These are phyloP conservation scores for Penicillium frequentans DNA, from an alignment of 2,329 filamentous ascomycete species.

Conservation along the genomic window DNA sequence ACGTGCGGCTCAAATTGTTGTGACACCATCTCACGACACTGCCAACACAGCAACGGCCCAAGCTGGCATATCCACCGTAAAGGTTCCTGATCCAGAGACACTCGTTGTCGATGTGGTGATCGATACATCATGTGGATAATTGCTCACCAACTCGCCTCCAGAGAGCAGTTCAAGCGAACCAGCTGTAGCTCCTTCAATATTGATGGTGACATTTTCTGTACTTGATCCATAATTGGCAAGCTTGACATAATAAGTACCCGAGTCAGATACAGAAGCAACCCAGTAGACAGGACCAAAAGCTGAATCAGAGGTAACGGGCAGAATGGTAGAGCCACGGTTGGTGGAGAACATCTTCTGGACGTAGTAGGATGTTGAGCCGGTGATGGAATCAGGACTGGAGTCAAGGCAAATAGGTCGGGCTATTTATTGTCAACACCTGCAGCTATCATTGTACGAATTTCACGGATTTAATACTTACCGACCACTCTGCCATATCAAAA, in stretches of 20 bases:
- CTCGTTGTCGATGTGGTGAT: neutral
- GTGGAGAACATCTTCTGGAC: neutral
- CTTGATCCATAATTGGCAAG: neutral
- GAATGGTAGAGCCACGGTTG: neutral
- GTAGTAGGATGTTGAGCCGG: neutral
- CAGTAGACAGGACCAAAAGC: neutral
- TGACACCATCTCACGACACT: neutral
- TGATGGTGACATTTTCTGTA: neutral
- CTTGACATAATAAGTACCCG: neutral
- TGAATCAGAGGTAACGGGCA: neutral
- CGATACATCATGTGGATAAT: neutral
- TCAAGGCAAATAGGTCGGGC: neutral
- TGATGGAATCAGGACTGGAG: neutral
- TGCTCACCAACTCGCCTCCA: neutral
- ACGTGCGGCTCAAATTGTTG: neutral
- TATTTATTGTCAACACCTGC: neutral
- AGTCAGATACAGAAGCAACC: neutral
- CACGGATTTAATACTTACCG: slow-evolving; percentile 8
- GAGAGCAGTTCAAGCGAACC: neutral
- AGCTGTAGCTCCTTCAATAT: neutral
- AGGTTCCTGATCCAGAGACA: neutral
- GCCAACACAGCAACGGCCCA: neutral
- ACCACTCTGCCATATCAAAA: slow-evolving; percentile 31
- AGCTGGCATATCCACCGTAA: neutral
- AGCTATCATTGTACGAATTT: neutral